These are phyloP conservation scores for Carex pumila DNA, from an alignment of 176 grass and related monocot genomes.

Conservation along the genomic window DNA sequence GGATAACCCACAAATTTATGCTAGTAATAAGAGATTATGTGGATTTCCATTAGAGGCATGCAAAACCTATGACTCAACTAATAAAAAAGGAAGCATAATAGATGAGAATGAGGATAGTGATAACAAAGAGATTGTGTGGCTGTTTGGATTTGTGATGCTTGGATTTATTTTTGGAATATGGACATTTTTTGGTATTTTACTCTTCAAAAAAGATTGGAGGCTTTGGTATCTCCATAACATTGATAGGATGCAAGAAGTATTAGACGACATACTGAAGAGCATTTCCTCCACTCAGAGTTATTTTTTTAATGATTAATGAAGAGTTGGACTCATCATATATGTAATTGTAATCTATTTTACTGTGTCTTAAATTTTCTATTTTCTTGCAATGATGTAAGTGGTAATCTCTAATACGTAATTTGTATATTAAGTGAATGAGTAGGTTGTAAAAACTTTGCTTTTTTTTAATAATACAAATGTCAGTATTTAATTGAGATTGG, in stretches of 20 bases:
- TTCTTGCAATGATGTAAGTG: too few species aligned
- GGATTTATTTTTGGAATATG: conserved; percentile 53
- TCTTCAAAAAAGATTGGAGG: conserved; percentile 24
- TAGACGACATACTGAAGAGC: conserved; percentile 5
- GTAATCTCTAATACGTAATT: too few species aligned
- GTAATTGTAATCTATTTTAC: too few species aligned
- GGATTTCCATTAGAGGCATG: conserved; percentile 36
- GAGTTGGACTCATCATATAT: neutral
- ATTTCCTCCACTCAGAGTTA: neutral
- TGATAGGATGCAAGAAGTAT: conserved; percentile 32
- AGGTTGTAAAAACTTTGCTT: too few species aligned
- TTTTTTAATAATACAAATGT: too few species aligned
- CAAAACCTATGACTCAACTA: neutral
- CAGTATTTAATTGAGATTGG: too few species aligned
- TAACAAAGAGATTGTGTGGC: conserved; percentile 9
- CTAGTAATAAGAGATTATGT: conserved; percentile 48
- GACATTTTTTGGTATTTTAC: conserved; percentile 45
- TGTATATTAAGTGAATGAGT: too few species aligned
- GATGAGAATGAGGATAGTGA: neutral
- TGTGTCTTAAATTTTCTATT: too few species aligned
- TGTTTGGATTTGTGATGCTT: conserved; percentile 29
- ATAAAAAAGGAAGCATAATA: neutral
- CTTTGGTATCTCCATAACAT: conserved; percentile 22
- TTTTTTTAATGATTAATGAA: neutral
- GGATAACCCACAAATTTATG: conserved; percentile 25